A percentile compares a stretch with the other conserved stretches of the same genome.
These are phyloP conservation scores for Candida michaelii DNA, from an alignment of 805 yeast genomes.

Conservation along the genomic window DNA sequence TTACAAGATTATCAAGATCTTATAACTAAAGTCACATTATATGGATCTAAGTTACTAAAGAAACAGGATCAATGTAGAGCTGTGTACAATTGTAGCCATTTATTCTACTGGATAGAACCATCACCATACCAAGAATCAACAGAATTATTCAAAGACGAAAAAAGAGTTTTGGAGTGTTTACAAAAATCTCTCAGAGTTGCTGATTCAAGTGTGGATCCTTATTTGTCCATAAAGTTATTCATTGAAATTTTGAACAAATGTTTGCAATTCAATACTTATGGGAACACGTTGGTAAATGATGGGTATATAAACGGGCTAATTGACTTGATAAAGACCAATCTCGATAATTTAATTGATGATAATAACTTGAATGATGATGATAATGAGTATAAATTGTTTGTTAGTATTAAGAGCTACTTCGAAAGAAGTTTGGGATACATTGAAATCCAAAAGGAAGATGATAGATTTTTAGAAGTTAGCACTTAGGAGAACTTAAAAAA, in stretches of 20 bases:
- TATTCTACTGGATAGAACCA: conserved; percentile 87
- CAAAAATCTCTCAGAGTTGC: conserved; percentile 88
- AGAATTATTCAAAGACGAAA: conserved; percentile 44
- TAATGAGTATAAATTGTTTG: conserved; percentile 26
- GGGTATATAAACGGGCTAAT: conserved; percentile 83
- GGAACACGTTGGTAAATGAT: conserved; percentile 65
- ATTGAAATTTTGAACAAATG: conserved; percentile 88
- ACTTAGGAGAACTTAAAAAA: not conserved
- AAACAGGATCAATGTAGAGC: conserved; percentile 95
- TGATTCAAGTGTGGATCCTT: conserved; percentile 86
- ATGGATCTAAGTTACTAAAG: conserved; percentile 83
- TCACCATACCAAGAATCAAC: conserved; percentile 19
- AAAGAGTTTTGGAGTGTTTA: conserved; percentile 85
- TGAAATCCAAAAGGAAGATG: conserved; percentile 67
- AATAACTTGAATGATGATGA: conserved; percentile 20
- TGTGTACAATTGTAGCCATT: conserved; percentile 81
- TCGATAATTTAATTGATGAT: conserved; percentile 44
- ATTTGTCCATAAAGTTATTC: conserved; percentile 74
- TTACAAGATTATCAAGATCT: conserved; percentile 76
- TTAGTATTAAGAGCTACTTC: conserved; percentile 40
- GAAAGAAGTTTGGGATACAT: conserved; percentile 73
- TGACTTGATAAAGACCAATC: conserved; percentile 70
- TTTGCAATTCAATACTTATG: conserved; percentile 80
- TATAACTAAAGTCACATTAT: conserved; percentile 81
- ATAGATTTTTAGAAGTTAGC: conserved; percentile 57